A percentile compares a stretch with the other conserved stretches of the same genome.
phyloP scores from a whole-genome alignment of 2,329 filamentous ascomycete species.

The Botrytis squamosa region DNA sequence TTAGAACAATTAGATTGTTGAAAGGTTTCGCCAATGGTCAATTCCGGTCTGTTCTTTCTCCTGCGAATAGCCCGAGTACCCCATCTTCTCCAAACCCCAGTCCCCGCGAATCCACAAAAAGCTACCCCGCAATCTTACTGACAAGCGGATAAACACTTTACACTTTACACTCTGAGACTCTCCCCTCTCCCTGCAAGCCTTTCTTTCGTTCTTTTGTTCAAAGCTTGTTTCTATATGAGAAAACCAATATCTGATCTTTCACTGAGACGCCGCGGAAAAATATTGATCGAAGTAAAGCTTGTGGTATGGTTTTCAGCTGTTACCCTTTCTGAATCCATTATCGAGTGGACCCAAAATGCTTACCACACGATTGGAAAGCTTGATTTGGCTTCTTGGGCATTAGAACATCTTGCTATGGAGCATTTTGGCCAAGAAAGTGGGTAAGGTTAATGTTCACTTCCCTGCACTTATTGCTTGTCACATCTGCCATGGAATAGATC shows the following conservation, averaged over 20 bases:
- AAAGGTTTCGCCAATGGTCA: too few relatives aligned
- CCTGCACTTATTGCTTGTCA: too few relatives aligned
- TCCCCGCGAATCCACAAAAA: not conserved
- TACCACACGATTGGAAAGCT: not conserved
- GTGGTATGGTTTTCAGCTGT: not conserved
- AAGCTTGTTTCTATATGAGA: not conserved
- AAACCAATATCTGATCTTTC: not conserved
- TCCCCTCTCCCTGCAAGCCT: not conserved
- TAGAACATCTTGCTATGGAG: too few relatives aligned
- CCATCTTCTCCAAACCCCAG: not conserved
- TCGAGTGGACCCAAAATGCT: not conserved
- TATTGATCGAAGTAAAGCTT: not conserved
- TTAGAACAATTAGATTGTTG: too few relatives aligned
- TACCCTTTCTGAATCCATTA: not conserved
- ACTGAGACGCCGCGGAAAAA: not conserved
- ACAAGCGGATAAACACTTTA: not conserved
- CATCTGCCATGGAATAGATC: too few relatives aligned
- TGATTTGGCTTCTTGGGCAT: not conserved
- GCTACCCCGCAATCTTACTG: not conserved
- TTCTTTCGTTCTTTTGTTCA: not conserved
- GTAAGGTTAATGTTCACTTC: too few relatives aligned
- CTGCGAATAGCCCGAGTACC: not conserved
- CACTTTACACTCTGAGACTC: too few relatives aligned
- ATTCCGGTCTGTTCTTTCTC: too few relatives aligned
- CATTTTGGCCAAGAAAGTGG: too few relatives aligned